Base-by-base conservation (phyloP, 441 rosid genomes). In the Aquilaria agallochum region DNA sequence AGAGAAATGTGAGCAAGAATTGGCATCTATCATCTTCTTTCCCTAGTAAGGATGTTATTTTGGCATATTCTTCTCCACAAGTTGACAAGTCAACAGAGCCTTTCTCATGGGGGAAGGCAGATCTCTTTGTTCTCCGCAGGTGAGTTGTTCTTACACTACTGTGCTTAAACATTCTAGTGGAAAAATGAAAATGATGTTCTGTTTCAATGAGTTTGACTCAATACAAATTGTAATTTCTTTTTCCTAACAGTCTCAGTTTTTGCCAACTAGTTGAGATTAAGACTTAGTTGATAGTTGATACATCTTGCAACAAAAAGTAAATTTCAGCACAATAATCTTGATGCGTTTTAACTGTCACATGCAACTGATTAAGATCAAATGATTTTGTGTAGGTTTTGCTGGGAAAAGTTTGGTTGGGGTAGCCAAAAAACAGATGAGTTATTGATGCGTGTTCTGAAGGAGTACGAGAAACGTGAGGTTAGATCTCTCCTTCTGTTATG, bases 1-100 rank as follows among this genome's bases (percentile, higher is more conserved):
- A 95, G 98, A 88, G 99, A 77, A 95, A 95, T 66, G 96, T 92
- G 72, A 92, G 99, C 91, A 95, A 95, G 82, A 95, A 95, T 71
- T 92, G 98, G 98, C 90, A 95, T 69, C 72, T 92, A 73, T 97
- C 99, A 62, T 59, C 81, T 36, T 82, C 91, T 64, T 95, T 95
- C 73, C 98, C 99, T 12, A 95, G 97, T 70, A 96, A 84, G 72
- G 86, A 78, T 1, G 97, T 95, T 69, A 74, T 77, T 67, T 79
- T 89, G 64, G 99, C 95, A 48, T 95, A 95, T 79, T 53, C 67
- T 56, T 72, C 65, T 72, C 99, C 98, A 15, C 97, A 89, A 89
- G 96, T 95, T 72, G 99, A 95, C 64, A 83, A 72, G 70, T 95
- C 99, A 55, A 83, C 96, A 48, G 99, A 95, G 71, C 73, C 80